Conservation (phyloP, 1,139 yeast genomes). For the Tardiomyces blankii region DNA sequence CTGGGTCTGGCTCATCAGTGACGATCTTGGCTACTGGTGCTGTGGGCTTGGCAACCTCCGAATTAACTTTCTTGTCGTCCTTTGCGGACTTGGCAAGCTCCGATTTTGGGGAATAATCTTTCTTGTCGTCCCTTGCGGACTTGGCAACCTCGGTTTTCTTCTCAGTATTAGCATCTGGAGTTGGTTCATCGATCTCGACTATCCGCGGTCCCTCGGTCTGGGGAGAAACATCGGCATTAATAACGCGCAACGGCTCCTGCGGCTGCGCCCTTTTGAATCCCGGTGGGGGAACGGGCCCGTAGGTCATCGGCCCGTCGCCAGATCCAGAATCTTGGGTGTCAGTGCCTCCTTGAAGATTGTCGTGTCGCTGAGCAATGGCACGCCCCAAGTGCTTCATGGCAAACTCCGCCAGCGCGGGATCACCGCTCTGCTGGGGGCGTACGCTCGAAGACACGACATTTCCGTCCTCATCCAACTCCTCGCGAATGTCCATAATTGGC, state of each 20-base stretch:
- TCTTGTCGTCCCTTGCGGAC: too few species aligned
- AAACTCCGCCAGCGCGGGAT: conserved; percentile 4
- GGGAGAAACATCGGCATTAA: too few species aligned
- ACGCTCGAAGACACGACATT: conserved; percentile 34
- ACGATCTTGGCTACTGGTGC: neutral
- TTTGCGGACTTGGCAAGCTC: conserved; percentile 3
- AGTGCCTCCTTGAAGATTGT: neutral
- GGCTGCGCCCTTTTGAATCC: neutral
- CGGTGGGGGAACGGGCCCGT: neutral
- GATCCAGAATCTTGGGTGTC: neutral
- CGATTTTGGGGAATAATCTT: neutral
- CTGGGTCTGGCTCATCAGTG: neutral
- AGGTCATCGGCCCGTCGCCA: neutral
- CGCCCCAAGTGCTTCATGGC: neutral
- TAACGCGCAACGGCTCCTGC: neutral
- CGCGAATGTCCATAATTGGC: conserved; percentile 73
- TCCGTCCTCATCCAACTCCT: conserved; percentile 75
- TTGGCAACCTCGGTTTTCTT: neutral
- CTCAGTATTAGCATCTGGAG: too few species aligned
- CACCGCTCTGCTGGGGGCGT: conserved; percentile 3
- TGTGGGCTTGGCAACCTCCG: conserved; percentile 3
- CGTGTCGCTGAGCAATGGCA: neutral
- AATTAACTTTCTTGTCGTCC: conserved; percentile 15
- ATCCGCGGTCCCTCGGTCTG: neutral
- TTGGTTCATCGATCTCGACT: neutral